Evolutionary conservation across 2,329 filamentous ascomycete genomes (phyloP), one percentile per base, ranked within the genome.

Genomic region (Monilinia fructicola): DNA sequence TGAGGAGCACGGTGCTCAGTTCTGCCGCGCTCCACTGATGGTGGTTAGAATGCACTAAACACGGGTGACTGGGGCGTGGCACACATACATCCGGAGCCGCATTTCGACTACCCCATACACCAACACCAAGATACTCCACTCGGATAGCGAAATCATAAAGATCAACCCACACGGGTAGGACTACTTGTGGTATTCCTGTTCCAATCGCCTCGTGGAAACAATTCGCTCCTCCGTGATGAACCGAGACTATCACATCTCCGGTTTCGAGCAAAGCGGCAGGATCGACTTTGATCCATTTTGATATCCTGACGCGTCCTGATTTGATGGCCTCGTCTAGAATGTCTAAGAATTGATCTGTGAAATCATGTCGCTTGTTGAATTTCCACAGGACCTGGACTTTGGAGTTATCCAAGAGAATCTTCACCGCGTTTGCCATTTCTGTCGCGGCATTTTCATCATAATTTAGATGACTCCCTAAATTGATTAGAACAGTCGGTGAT

Each of bases 101-200:
- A 7, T 42, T 54, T 38, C 46, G 48, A 28, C 46, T 53, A 54
- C 60, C 60, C 67, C 4, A 80, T 0, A 80, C 67, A 0, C 80
- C 81, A 12, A 82, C 74, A 0, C 77, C 77, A 0, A 79, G 68
- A 53, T 75, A 77, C 70, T 83, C 79, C 0, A 75, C 79, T 1
- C 77, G 74, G 5, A 72, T 70, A 12, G 80, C 81, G 64, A 77
- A 81, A 58, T 81, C 79, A 66, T 81, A 82, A 0, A 77, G 73
- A 60, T 83, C 81, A 0, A 77, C 71, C 81, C 81, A 82, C 0
- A 78, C 63, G 0, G 81, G 80, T 1, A 83, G 73, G 18, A 83
- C 69, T 6, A 82, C 69, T 46, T 83, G 81, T 3, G 81, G 77
- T 7, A 81, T 73, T 6, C 80, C 80, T 6, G 77, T 74, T 3